phyloP scores from a whole-genome alignment of 2,329 filamentous ascomycete species.

The Fusarium sp. region DNA sequence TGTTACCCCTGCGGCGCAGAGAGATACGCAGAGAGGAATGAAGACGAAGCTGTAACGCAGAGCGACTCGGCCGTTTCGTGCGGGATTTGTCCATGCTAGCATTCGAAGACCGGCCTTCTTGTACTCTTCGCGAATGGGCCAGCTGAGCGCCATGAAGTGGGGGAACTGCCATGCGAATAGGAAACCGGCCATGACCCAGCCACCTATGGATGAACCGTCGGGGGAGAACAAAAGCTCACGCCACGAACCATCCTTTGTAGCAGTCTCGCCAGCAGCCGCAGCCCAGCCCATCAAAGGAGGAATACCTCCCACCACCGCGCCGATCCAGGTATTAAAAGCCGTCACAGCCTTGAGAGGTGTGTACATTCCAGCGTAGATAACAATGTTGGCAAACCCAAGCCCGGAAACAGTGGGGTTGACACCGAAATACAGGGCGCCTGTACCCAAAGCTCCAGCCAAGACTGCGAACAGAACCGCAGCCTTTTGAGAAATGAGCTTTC shows the following conservation, averaged over 20 bases:
- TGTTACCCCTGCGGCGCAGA: conserved; percentile 83
- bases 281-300: conserved; percentile 98
- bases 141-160: conserved; percentile 95
- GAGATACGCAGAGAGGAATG: conserved; percentile 82
- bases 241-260: conserved; percentile 79
- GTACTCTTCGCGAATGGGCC: conserved; percentile 91
- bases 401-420: conserved; percentile 94
- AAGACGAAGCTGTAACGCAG: conserved; percentile 86
- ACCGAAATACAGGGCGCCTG: conserved; percentile 81
- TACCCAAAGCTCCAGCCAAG: conserved; percentile 74
- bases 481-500: conserved; percentile 76
- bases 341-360: conserved; percentile 91
- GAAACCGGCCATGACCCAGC: conserved; percentile 86
- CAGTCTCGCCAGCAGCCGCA: conserved; percentile 88
- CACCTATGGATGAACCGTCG: conserved; percentile 73
- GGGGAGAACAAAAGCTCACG: conserved; percentile 76
- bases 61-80: conserved; percentile 85
- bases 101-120: conserved; percentile 72
- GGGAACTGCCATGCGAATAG: conserved; percentile 98
- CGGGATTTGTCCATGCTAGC: conserved; percentile 89
- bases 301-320: conserved; percentile 90
- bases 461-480: conserved; percentile 82
- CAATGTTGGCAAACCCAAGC: conserved; percentile 85
- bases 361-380: conserved; percentile 90
- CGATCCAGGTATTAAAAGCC: conserved; percentile 92